Percentiles rank a stretch among this genome's conserved stretches.
These are phyloP conservation scores for Linnemannia schmuckeri DNA, from an alignment of 192 early-diverging fungal genomes.

Conservation along the genomic window DNA sequence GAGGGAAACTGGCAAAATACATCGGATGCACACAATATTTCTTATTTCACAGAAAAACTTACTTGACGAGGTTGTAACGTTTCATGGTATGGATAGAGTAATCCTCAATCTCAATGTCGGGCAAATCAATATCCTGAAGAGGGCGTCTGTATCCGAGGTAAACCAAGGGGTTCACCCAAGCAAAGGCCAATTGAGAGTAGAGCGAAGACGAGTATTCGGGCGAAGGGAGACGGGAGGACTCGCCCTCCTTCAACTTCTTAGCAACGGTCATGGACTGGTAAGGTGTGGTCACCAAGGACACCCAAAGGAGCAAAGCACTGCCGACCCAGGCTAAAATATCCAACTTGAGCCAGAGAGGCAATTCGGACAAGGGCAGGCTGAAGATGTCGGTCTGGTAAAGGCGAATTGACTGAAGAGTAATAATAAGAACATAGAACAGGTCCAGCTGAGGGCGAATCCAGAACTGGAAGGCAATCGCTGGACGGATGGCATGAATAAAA, in stretches of 20 bases:
- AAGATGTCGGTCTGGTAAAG: slow-evolving; percentile 24
- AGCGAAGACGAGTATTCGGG: slow-evolving; percentile 49
- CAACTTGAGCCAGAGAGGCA: slow-evolving; percentile 38
- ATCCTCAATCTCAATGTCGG: slow-evolving; percentile 64
- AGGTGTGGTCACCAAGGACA: slow-evolving; percentile 27
- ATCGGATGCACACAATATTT: neutral
- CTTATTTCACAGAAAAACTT: slow-evolving; percentile 1
- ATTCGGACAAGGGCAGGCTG: slow-evolving; percentile 8
- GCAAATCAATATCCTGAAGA: slow-evolving; percentile 74
- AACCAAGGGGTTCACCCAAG: slow-evolving; percentile 56
- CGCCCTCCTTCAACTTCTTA: slow-evolving; percentile 23
- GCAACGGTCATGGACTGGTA: slow-evolving; percentile 3
- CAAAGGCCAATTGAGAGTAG: slow-evolving; percentile 53
- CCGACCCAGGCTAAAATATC: slow-evolving; percentile 18
- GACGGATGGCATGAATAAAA: slow-evolving; percentile 16
- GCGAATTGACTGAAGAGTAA: slow-evolving; percentile 1
- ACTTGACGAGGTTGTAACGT: slow-evolving; percentile 38
- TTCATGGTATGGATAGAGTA: slow-evolving; percentile 32
- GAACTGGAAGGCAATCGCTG: slow-evolving; percentile 31
- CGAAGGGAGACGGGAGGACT: slow-evolving; percentile 23
- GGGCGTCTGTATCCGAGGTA: slow-evolving; percentile 64
- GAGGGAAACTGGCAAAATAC: neutral
- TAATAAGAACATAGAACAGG: slow-evolving; percentile 34
- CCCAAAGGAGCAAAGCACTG: slow-evolving; percentile 25
- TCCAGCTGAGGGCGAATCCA: slow-evolving; percentile 52